Evolutionary conservation across 305 asterid genomes (phyloP).

Genomic region (Solanum chacoense): DNA sequence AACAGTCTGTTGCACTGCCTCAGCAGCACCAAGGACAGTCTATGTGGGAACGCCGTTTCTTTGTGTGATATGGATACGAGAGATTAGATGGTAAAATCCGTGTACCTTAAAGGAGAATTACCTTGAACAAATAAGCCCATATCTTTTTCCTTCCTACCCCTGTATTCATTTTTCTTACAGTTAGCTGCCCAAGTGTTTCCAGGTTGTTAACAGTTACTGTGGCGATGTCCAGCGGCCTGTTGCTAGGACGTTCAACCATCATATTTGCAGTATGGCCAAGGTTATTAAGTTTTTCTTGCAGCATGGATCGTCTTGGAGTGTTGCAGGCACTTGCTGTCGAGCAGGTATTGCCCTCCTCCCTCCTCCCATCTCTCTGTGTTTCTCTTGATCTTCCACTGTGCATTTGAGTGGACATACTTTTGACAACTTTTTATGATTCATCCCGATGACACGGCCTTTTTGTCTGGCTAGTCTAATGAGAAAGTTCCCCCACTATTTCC

Average conservation of each 20-base stretch:
- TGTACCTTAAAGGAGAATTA: not conserved
- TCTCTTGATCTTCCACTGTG: not conserved
- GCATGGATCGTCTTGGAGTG: conserved; percentile 64
- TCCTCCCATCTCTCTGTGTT: not conserved
- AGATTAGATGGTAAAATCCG: conserved; percentile 38
- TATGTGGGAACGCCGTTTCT: conserved; percentile 71
- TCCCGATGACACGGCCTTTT: not conserved
- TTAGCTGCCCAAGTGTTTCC: not conserved
- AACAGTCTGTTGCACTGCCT: conserved; percentile 36
- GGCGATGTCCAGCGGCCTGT: conserved; percentile 31
- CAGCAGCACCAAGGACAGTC: conserved; percentile 78
- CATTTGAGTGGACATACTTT: not conserved
- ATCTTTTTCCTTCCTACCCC: not conserved
- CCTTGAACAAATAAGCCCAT: not conserved
- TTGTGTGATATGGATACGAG: conserved; percentile 62
- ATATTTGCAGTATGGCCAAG: conserved; percentile 49
- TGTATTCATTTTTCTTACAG: not conserved
- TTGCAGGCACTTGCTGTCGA: conserved; percentile 70
- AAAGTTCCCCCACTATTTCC: not conserved
- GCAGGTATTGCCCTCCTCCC: conserved; percentile 25
- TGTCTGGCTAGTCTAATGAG: not conserved
- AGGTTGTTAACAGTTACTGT: conserved; percentile 33
- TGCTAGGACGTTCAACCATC: conserved; percentile 53
- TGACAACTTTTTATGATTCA: not conserved
- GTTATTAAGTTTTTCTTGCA: conserved; percentile 54